Evolutionary conservation across 306 rosid species (phyloP), one percentile per base, ranked within the genome.

Genomic region (Dalbergia oliveri): DNA sequence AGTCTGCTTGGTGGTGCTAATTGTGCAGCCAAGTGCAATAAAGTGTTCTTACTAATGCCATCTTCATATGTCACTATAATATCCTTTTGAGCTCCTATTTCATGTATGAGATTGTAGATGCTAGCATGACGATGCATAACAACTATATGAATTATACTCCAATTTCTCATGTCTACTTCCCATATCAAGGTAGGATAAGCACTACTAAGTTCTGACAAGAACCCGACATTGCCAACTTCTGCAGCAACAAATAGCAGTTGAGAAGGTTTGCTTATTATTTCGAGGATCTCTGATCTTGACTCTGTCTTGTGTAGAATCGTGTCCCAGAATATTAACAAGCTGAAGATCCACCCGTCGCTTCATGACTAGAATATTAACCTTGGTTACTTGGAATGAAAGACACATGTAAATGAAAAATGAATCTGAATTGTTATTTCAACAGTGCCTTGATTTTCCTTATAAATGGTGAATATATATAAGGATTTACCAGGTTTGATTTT

Each of bases 21-120:
- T 15, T 73, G 41, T 69, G 86, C 88, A 45, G 88, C 88, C 77
- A 81, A 23, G 31, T 85, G 88, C 74, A 85, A 14, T 31, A 85
- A 6, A 3, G 62, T 82, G 62, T 78, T 72, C 2, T 37, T 23
- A 3, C 16, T 23, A 8, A 19, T 54, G 1, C 45, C 9, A 4
- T 8, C 75, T 14, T 2, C 0, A 68, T 0, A 81, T 0, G 62
- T 45, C 12, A 69, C 21, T 33, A 85, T 69, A 39, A 82, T 11
- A 45, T 79, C 88, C 31, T 82, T 85, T 10, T 8, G 4, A 8
- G 49, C 6, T 3, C 76, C 65, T 31, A 81, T 73, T 31, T 85
- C 81, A 9, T 37, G 86, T 31, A 85, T n/a, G 43, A 85, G 54
- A 79, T 78, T 82, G 76, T 43, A 85, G 62, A 85, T 78, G 18